A percentile compares a stretch with the other conserved stretches of the same genome.
These are phyloP conservation scores for Cladosporium colombiae DNA, from an alignment of 2,329 filamentous ascomycete species.

Conservation along the genomic window DNA sequence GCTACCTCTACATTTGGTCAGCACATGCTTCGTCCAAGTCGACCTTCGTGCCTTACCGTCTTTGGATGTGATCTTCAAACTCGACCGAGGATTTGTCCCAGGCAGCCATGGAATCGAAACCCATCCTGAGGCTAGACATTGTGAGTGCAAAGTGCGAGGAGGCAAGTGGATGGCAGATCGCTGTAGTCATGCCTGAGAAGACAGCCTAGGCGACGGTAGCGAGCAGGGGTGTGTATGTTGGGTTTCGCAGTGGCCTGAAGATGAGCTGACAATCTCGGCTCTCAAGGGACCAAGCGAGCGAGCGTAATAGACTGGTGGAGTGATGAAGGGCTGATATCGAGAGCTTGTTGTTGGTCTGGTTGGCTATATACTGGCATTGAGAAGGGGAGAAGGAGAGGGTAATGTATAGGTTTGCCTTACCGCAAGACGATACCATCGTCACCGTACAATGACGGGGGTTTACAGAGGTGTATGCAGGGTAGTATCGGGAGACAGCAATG, in stretches of 20 bases:
- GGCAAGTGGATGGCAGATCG: conserved; percentile 10
- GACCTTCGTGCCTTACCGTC: conserved; percentile 20
- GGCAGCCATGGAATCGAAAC: conserved; percentile 30
- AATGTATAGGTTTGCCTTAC: conserved; percentile 17
- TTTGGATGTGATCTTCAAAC: conserved; percentile 25
- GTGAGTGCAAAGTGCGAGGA: neutral
- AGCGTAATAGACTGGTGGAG: neutral
- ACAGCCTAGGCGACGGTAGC: neutral
- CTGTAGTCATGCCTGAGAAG: conserved; percentile 19
- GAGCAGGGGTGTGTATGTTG: conserved; percentile 11
- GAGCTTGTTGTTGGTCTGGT: neutral
- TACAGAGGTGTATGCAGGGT: conserved; percentile 1
- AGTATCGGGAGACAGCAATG: conserved; percentile 10
- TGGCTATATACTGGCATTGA: neutral
- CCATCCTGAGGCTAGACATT: conserved; percentile 22
- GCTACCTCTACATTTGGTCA: neutral
- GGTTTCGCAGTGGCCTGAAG: neutral
- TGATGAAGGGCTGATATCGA: neutral
- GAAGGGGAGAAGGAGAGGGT: neutral
- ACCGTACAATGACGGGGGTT: neutral
- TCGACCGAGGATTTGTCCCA: conserved; percentile 24
- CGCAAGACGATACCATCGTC: neutral
- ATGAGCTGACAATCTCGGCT: conserved; percentile 10
- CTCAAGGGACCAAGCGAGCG: neutral
- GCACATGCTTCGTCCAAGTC: neutral